Percentiles rank a stretch among this genome's conserved stretches.
Evolutionary conservation across 305 asterid species (phyloP).

Genomic region (Rubia tinctorum): DNA sequence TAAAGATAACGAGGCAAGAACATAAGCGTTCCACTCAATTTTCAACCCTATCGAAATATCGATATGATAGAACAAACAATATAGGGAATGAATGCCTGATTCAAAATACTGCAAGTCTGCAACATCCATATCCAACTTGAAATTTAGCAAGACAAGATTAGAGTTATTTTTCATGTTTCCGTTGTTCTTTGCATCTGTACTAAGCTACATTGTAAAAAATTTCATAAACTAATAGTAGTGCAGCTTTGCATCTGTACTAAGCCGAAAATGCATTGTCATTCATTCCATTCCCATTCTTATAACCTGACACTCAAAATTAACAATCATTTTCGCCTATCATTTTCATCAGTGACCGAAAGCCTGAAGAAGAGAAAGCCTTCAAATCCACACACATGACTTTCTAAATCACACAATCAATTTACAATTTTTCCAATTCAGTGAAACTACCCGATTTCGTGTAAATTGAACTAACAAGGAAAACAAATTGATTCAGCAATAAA

Average conservation of each 20-base stretch:
- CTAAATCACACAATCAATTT: neutral
- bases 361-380: neutral
- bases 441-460: neutral
- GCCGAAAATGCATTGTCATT: neutral
- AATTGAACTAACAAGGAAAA: neutral
- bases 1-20: neutral
- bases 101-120: neutral
- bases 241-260: neutral
- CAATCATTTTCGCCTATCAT: too few relatives aligned
- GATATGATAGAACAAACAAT: constrained; percentile 1
- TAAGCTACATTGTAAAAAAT: too few relatives aligned
- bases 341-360: too few relatives aligned
- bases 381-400: neutral
- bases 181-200: too few relatives aligned
- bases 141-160: neutral
- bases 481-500: neutral
- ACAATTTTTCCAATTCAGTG: neutral
- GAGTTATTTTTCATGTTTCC: neutral
- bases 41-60: neutral
- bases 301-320: too few relatives aligned
- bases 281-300: too few relatives aligned
- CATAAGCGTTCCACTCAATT: neutral
- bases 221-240: neutral
- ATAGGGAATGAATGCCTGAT: neutral
- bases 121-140: neutral